Base-by-base conservation (phyloP, 805 yeast species). In the Debaryomyces hansenii region DNA sequence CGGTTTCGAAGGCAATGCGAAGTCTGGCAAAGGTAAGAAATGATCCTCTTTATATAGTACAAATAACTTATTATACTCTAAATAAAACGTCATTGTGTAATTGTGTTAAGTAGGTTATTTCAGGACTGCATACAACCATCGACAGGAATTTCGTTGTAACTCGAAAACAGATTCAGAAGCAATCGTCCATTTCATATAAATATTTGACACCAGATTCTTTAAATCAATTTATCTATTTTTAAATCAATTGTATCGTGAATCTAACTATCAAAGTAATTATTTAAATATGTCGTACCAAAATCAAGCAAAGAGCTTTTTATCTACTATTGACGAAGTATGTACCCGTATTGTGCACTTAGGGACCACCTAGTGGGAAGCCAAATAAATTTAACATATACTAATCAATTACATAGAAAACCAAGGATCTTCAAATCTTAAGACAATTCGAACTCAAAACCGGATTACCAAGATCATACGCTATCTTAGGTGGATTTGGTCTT, bases 1-100 rank as follows among this genome's bases (percentile, higher is more conserved):
- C n/a, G 97, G 97, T 0, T 90, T 90, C 63, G 97, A 90, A 72
- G 97, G 97, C 20, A 72, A 79, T 47, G 76, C 76, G 43, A 72
- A 73, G 52, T 62, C 71, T 70, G 59, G 59, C 29, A 59, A 59
- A 44, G 29, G 11, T 15, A 68, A 62, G 54, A 62, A 60, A 48
- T 59, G 55, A 55, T 34, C 18, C 18, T 40, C 24, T 29, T 20
- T 20, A n/a, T 18, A n/a, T 28, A 24, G 5, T 33, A 15, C 16
- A 33, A 33, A 15, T 16, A 16, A 16, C 18, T 16, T 16, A 16
- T 16, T 2, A 2, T 16, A 16, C 27, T 24, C 27, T 24, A 6
- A 24, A 16, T 16, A 7, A 24, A 24, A 24, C 27, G 27, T 24
- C 27, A 24, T 24, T 6, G 27, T 24, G 27, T 24, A 24, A 24